A percentile compares a stretch with the other conserved stretches of the same genome.
Evolutionary conservation across 768 basidiomycete genomes (phyloP).

Genomic region (Gloeopeniophorella convolvens): DNA sequence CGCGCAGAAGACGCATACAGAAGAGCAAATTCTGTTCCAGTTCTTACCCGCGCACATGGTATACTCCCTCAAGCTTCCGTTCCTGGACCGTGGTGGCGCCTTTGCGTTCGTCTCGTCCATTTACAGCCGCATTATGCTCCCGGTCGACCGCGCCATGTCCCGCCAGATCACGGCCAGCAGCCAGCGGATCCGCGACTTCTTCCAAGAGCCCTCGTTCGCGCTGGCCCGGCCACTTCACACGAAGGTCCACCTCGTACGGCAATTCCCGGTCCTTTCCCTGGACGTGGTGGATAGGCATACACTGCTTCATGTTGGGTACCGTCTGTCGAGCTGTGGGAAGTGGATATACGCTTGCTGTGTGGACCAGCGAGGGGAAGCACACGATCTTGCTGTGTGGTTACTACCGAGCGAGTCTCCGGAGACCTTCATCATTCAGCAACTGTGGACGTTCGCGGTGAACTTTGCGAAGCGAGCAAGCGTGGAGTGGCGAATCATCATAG

Average conservation of each 20-base stretch:
- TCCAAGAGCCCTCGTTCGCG: conserved; percentile 61
- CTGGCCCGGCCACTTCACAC: conserved; percentile 42
- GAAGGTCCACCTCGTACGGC: conserved; percentile 33
- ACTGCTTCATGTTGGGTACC: conserved; percentile 74
- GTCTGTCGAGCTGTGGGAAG: conserved; percentile 55
- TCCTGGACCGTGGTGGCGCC: conserved; percentile 35
- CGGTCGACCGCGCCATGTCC: conserved; percentile 56
- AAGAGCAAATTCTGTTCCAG: conserved; percentile 55
- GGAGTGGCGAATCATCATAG: conserved; percentile 75
- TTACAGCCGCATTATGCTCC: conserved; percentile 63
- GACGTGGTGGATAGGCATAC: conserved; percentile 54
- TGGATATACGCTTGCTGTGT: conserved; percentile 74
- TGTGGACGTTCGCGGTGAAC: conserved; percentile 65
- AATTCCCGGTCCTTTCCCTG: conserved; percentile 35
- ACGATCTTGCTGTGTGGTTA: conserved; percentile 63
- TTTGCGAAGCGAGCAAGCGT: conserved; percentile 60
- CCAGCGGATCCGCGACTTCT: conserved; percentile 39
- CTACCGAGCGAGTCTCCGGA: conserved; percentile 45
- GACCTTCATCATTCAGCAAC: conserved; percentile 44
- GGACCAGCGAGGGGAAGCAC: conserved; percentile 73
- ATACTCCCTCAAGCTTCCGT: conserved; percentile 39
- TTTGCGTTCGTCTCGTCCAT: conserved; percentile 53
- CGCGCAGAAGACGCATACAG: conserved; percentile 39
- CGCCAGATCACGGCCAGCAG: conserved; percentile 39
- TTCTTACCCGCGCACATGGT: conserved; percentile 65